phyloP scores from a whole-genome alignment of 2,329 filamentous ascomycete species.

The Colletotrichum theobromicola region DNA sequence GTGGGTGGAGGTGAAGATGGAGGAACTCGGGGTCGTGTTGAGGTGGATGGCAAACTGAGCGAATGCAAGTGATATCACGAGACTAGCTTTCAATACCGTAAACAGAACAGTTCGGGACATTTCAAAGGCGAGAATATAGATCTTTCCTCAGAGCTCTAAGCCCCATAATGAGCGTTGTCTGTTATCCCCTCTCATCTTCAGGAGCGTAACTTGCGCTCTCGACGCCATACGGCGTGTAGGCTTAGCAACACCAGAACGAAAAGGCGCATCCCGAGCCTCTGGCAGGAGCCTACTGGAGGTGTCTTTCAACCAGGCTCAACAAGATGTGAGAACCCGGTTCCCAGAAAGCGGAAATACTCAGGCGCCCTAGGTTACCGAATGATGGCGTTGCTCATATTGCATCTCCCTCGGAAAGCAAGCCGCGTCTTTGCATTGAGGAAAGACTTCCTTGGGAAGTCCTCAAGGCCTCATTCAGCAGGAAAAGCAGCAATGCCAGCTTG shows the following conservation, averaged over 20 bases:
- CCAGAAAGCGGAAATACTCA: rapidly evolving
- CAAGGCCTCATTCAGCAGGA: too few species aligned
- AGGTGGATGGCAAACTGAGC: not conserved
- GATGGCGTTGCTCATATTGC: not conserved
- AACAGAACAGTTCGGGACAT: too few species aligned
- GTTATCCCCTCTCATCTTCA: not conserved
- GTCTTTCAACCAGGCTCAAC: rapidly evolving
- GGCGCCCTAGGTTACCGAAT: rapidly evolving
- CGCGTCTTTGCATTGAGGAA: too few species aligned
- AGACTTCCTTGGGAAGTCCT: too few species aligned
- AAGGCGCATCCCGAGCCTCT: not conserved
- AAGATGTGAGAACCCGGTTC: not conserved
- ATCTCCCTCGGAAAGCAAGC: too few species aligned
- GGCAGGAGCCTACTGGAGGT: not conserved
- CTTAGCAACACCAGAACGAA: not conserved
- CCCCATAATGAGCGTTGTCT: not conserved
- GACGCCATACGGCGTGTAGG: too few species aligned
- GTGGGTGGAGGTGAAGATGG: not conserved
- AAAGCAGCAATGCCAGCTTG: rapidly evolving
- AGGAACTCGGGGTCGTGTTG: not conserved
- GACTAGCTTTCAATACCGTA: too few species aligned
- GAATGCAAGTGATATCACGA: not conserved
- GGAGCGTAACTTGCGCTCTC: not conserved
- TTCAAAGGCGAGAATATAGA: not conserved
- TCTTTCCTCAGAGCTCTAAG: rapidly evolving